phyloP scores from a whole-genome alignment of 1,284 basidiomycete species.

The Ceratobasidium sp. region DNA sequence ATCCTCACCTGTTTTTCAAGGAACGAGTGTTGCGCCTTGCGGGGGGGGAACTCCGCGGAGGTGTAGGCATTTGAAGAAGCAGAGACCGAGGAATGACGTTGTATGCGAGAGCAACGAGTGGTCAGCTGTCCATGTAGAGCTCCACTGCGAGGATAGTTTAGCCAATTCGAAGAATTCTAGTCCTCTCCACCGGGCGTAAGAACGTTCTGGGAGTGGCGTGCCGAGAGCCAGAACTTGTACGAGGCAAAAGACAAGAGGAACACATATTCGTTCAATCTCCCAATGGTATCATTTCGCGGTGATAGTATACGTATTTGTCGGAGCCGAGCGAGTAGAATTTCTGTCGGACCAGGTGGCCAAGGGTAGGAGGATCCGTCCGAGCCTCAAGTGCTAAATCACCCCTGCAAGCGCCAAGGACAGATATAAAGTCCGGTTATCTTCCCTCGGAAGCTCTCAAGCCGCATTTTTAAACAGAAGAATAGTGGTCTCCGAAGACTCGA shows the following conservation, averaged over 20 bases:
- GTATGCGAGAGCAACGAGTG: neutral
- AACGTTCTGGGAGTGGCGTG: neutral
- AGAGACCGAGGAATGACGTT: constrained; percentile 4
- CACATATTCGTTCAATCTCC: neutral
- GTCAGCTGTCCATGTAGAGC: neutral
- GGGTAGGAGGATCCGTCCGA: no score
- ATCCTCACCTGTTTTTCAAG: neutral
- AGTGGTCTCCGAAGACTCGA: no score
- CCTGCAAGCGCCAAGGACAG: no score
- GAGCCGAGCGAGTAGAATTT: no score
- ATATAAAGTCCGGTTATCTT: no score
- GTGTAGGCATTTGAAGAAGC: neutral
- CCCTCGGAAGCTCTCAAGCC: no score
- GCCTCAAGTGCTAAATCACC: no score
- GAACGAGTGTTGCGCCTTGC: constrained; percentile 26
- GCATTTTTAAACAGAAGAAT: no score
- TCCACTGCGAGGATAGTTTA: neutral
- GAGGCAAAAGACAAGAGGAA: neutral
- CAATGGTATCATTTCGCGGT: neutral
- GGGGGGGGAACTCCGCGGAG: constrained; percentile 4
- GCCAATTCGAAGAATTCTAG: neutral
- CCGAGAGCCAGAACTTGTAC: neutral
- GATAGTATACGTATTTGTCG: no score
- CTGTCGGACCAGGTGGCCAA: no score
- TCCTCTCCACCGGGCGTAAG: neutral